Evolutionary conservation across 1,139 yeast genomes (phyloP), one percentile per base, ranked within the genome.

Genomic region (Candida sanyaensis): DNA sequence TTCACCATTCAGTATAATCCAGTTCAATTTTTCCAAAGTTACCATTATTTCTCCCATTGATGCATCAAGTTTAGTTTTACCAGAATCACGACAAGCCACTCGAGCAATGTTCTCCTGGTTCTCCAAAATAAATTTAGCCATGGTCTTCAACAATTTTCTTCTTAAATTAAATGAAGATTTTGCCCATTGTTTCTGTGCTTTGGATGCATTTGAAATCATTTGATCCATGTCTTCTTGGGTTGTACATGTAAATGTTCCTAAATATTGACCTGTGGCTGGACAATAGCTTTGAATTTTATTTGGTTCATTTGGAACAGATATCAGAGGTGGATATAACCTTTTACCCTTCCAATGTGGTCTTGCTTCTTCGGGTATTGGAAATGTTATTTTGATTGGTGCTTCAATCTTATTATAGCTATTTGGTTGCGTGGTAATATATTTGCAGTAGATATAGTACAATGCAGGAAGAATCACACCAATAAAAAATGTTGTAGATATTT

Each of bases 11-110:
- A 84, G 80, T 45, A 89, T 75, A 43, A 88, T 84, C 99, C 99
- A 93, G 56, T 86, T 84, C 58, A 92, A 71, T 65, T 93, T 93
- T 64, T 93, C 99, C 55, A 92, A 74, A 0, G 98, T 92, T 9
- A 91, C 98, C 81, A 93, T 79, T 37, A 87, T 84, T 63, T 93
- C 99, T 41, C 99, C 99, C 86, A 93, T 85, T 49, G 93, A 86
- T 2, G 99, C 98, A 70, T 93, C 98, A 41, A 93, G 74, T 84
- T 88, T 85, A 2, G 99, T 92, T 64, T 93, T 93, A 32, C 99
- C 99, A 28, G 96, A 87, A 63, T 93, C 99, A 57, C 98, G 78
- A 65, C 98, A 93, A 0, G 98, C 97, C 7, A 93, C 86, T 44
- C 96, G 75, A 4, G 96, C 96, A 43, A 93, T 81, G 45, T 84